Conservation (phyloP, 345 rosid genomes). For the Eucalyptus pumila region DNA sequence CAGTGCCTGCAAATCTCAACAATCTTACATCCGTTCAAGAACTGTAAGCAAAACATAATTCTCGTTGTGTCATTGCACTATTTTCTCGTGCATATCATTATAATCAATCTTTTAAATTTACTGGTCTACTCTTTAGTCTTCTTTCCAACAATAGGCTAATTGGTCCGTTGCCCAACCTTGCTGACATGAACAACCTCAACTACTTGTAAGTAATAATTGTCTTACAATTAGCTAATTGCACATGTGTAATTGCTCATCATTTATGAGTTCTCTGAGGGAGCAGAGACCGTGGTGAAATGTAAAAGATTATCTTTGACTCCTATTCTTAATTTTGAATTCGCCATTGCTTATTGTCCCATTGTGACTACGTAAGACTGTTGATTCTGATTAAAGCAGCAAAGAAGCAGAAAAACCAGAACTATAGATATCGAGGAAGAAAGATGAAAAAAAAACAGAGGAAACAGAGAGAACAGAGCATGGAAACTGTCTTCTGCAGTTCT, state of each 20-base stretch:
- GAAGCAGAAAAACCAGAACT: too few species aligned
- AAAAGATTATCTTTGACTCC: not conserved
- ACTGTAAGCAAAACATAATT: constrained; percentile 38
- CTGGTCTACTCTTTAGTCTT: constrained; percentile 21
- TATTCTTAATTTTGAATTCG: not conserved
- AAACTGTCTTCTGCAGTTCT: too few species aligned
- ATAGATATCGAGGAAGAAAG: too few species aligned
- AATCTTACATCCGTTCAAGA: constrained; percentile 38
- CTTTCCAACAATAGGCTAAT: constrained; percentile 57
- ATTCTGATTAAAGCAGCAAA: too few species aligned
- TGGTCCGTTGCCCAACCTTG: constrained; percentile 59
- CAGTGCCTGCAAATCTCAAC: constrained; percentile 42
- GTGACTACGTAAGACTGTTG: not conserved
- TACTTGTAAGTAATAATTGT: constrained; percentile 42
- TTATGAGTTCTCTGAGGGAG: not conserved
- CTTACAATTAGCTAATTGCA: not conserved
- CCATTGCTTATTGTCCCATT: not conserved
- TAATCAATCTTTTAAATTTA: not conserved
- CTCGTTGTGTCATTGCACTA: not conserved
- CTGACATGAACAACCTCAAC: constrained; percentile 33
- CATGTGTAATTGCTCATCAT: not conserved
- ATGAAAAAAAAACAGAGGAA: too few species aligned
- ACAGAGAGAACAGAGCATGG: too few species aligned
- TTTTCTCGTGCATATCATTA: not conserved
- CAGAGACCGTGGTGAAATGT: not conserved